Evolutionary conservation across 768 basidiomycete genomes (phyloP).

Genomic region (Mycena olivaceomarginata): DNA sequence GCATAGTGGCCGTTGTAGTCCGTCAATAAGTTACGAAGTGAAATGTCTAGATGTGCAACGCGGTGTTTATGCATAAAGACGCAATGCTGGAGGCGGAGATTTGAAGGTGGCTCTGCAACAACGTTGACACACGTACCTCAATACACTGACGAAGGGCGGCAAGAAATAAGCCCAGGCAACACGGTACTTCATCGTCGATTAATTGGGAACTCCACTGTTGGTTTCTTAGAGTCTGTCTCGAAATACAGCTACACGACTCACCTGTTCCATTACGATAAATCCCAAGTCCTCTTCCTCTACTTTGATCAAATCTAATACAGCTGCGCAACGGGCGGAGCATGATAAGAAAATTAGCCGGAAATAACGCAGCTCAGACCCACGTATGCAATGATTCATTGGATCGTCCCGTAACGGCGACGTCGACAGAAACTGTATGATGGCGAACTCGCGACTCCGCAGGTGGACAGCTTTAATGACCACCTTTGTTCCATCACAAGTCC

Average conservation of each 20-base stretch:
- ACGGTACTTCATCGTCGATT: conserved; percentile 68
- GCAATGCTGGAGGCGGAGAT: conserved; percentile 67
- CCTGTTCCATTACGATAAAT: conserved; percentile 84
- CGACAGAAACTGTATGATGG: conserved; percentile 74
- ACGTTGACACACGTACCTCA: conserved; percentile 65
- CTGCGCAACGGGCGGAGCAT: conserved; percentile 57
- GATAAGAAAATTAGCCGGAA: conserved; percentile 30
- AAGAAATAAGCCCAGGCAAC: conserved; percentile 72
- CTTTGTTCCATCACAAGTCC: conserved; percentile 68
- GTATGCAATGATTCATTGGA: conserved; percentile 86
- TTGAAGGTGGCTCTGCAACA: not conserved
- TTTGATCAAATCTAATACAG: conserved; percentile 79
- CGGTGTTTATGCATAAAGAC: conserved; percentile 81
- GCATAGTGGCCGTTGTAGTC: conserved; percentile 65
- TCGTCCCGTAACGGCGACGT: conserved; percentile 70
- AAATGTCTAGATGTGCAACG: conserved; percentile 85
- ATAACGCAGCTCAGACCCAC: conserved; percentile 62
- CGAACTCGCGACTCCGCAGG: conserved; percentile 76
- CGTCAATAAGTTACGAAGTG: conserved; percentile 80
- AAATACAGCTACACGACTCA: not conserved
- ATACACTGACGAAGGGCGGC: conserved; percentile 79
- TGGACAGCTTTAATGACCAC: conserved; percentile 84
- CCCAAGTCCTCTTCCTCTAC: conserved; percentile 69
- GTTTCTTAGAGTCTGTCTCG: not conserved
- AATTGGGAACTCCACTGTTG: conserved; percentile 82